Conservation (phyloP, 208 protist species). For the Crithidia acanthocephali region DNA sequence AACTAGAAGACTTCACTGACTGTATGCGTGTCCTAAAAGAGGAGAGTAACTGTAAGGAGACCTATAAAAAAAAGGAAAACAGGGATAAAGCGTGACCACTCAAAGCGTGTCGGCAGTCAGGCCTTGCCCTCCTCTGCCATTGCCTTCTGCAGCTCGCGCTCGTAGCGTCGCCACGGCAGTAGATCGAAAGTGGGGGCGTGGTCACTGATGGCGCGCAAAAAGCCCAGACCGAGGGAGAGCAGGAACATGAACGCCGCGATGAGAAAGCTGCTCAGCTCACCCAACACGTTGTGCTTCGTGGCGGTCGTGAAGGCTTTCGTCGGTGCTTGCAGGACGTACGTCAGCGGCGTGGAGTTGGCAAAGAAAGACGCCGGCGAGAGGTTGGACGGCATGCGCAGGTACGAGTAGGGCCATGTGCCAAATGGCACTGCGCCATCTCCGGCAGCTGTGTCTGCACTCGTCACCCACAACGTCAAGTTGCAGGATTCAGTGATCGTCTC, state of each 20-base stretch:
- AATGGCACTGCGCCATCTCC: constrained; percentile 10
- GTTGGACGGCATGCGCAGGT: constrained; percentile 15
- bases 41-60: background rate
- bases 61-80: constrained; percentile 15
- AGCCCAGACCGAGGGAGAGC: constrained; percentile 4
- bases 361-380: constrained; percentile 19
- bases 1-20: no score
- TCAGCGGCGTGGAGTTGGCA: constrained; percentile 10
- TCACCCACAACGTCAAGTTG: constrained; percentile 18
- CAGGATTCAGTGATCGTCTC: constrained; percentile 14
- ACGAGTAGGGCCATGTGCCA: constrained; percentile 29
- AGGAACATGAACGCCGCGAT: constrained; percentile 12
- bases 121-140: background rate
- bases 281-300: constrained; percentile 8
- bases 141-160: constrained; percentile 8
- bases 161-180: constrained; percentile 26
- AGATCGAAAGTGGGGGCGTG: constrained; percentile 16
- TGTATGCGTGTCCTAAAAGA: no score
- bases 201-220: background rate
- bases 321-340: constrained; percentile 15
- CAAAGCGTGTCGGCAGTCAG: background rate
- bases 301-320: background rate
- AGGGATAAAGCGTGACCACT: background rate
- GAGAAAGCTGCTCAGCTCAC: constrained; percentile 22
- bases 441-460: constrained; percentile 1